phyloP scores from a whole-genome alignment of 2,329 filamentous ascomycete species.

The Paecilomyces formosus region DNA sequence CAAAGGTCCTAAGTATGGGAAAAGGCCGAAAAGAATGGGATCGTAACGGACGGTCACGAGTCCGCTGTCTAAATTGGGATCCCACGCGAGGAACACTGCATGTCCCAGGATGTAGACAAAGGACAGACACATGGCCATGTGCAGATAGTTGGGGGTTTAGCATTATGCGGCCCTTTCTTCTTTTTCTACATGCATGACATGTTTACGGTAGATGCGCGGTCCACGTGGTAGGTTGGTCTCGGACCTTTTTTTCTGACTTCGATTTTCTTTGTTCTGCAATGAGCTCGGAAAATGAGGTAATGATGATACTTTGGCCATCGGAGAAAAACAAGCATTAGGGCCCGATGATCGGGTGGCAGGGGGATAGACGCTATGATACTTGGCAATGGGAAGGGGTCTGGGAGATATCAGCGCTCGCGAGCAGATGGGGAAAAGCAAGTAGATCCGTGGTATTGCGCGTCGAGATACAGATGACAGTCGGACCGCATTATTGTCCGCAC shows the following conservation, averaged over 20 bases:
- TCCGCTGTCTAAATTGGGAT: background rate
- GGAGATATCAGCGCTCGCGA: background rate
- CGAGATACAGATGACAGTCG: background rate
- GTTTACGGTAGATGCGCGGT: background rate
- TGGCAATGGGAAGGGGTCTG: background rate
- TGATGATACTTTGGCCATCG: background rate
- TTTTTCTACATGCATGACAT: background rate
- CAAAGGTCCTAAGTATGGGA: no score
- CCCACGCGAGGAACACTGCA: background rate
- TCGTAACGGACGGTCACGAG: background rate
- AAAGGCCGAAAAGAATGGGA: background rate
- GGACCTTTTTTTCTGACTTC: background rate
- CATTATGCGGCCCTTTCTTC: background rate
- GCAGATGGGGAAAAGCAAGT: background rate
- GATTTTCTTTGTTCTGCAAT: background rate
- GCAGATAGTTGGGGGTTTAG: background rate
- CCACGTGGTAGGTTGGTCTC: background rate
- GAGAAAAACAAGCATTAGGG: no score
- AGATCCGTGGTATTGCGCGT: background rate
- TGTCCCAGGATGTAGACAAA: background rate
- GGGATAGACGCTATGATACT: background rate
- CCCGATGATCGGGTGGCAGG: background rate
- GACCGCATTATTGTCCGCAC: background rate
- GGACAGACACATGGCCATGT: background rate
- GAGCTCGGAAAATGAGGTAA: background rate